Percentiles rank a stretch among this genome's conserved stretches.
These are phyloP conservation scores for Paraleonurus japonicus DNA, from an alignment of 257 asterid species.

Conservation along the genomic window DNA sequence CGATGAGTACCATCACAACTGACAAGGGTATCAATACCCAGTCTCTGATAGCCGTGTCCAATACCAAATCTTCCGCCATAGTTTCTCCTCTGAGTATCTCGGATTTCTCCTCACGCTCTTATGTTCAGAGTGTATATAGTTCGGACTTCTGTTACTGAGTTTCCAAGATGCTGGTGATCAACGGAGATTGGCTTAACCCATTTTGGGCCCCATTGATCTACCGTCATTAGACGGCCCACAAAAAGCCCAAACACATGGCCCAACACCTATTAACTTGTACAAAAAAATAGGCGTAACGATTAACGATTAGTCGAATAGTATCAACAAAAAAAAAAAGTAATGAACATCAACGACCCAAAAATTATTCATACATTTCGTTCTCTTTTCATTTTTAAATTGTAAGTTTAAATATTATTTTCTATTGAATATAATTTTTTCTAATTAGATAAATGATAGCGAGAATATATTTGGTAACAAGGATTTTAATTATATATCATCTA, in stretches of 20 bases:
- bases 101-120: slow-evolving; percentile 25
- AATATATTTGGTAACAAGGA: too few relatives aligned
- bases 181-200: background rate
- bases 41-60: slow-evolving; percentile 96
- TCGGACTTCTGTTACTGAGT: background rate
- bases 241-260: background rate
- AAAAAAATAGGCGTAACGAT: background rate
- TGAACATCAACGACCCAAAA: background rate
- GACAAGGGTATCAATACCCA: slow-evolving; percentile 95
- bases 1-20: slow-evolving; percentile 93
- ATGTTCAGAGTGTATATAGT: background rate
- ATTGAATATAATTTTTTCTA: background rate
- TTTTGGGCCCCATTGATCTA: slow-evolving; percentile 6
- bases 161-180: background rate
- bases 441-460: background rate
- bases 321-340: too few relatives aligned
- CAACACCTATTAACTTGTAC: background rate
- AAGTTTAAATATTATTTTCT: too few relatives aligned
- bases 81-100: slow-evolving; percentile 19
- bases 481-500: too few relatives aligned
- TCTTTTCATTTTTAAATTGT: background rate
- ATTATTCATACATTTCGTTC: too few relatives aligned
- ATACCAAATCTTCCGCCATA: slow-evolving; percentile 95
- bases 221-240: background rate
- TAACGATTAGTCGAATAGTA: too few relatives aligned